Evolutionary conservation across 208 protist species (phyloP).

Genomic region (Trypanosoma melophagium): DNA sequence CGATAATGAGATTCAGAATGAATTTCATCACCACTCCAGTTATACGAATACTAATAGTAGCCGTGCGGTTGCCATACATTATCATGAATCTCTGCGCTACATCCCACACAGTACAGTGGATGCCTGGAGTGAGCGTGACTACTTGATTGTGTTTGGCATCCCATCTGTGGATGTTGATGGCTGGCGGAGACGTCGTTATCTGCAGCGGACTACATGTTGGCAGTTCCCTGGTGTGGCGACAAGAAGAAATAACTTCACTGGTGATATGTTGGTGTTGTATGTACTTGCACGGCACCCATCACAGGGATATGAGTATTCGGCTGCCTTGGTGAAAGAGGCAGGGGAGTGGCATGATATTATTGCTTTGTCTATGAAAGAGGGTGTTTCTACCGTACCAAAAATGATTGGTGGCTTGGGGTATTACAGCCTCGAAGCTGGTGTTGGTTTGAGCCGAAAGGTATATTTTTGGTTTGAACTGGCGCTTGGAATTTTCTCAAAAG

Average conservation of each 20-base stretch:
- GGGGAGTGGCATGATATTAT: constrained; percentile 32
- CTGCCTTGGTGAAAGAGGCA: constrained; percentile 38
- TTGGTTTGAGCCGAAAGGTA: constrained; percentile 46
- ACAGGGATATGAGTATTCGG: constrained; percentile 26
- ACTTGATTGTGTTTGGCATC: constrained; percentile 45
- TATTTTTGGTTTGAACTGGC: constrained; percentile 43
- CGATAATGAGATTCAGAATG: too few relatives aligned
- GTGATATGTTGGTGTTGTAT: constrained; percentile 35
- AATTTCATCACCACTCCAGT: too few relatives aligned
- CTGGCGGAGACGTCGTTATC: constrained; percentile 21
- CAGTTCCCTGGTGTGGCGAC: constrained; percentile 40
- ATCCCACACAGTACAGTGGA: constrained; percentile 4
- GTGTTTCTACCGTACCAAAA: constrained; percentile 24
- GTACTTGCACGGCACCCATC: constrained; percentile 7
- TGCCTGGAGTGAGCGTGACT: background rate
- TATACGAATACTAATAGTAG: too few relatives aligned
- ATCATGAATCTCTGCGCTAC: background rate
- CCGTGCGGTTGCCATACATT: too few relatives aligned
- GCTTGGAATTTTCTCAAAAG: constrained; percentile 35
- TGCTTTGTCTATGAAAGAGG: constrained; percentile 38
- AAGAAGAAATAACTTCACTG: constrained; percentile 31
- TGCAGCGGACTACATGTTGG: constrained; percentile 53
- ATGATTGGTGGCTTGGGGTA: constrained; percentile 30
- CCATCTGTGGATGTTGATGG: constrained; percentile 37
- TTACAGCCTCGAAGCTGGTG: constrained; percentile 34